A percentile compares a stretch with the other conserved stretches of the same genome.
These are phyloP conservation scores for Phtheirospermum japonicum DNA, from an alignment of 257 asterid genomes.

Conservation along the genomic window DNA sequence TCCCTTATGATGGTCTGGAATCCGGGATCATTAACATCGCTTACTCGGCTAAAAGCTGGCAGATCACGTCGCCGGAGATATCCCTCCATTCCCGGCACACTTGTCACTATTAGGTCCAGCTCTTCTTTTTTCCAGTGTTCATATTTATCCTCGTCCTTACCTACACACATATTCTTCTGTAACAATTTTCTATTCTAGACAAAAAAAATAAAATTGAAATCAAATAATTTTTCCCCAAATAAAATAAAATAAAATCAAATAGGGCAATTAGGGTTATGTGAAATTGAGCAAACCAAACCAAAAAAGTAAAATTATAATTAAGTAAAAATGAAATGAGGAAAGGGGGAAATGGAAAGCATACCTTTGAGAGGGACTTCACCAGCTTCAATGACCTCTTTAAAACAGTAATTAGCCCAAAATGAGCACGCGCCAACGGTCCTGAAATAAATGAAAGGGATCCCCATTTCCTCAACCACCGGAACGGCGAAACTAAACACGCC, in stretches of 20 bases:
- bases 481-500: slow-evolving; percentile 50
- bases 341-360: not conserved
- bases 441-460: slow-evolving; percentile 12
- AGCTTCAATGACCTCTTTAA: slow-evolving; percentile 47
- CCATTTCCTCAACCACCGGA: slow-evolving; percentile 47
- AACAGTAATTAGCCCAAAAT: slow-evolving; percentile 56
- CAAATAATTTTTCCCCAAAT: not conserved
- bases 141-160: slow-evolving; percentile 42
- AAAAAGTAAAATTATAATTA: too few relatives aligned
- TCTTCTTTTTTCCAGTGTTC: slow-evolving; percentile 33
- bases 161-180: not conserved
- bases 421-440: slow-evolving; percentile 24
- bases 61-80: slow-evolving; percentile 42
- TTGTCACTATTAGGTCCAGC: slow-evolving; percentile 34
- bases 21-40: slow-evolving; percentile 16
- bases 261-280: not conserved
- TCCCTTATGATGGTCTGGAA: slow-evolving; percentile 17
- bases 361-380: slow-evolving; percentile 51
- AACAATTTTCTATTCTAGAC: not conserved
- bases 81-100: slow-evolving; percentile 45
- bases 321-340: not conserved
- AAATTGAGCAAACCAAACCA: not conserved
- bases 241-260: not conserved
- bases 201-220: not conserved
- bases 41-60: slow-evolving; percentile 33